These are phyloP conservation scores for Fusarium torreyae DNA, from an alignment of 2,329 filamentous ascomycete genomes.

Conservation along the genomic window DNA sequence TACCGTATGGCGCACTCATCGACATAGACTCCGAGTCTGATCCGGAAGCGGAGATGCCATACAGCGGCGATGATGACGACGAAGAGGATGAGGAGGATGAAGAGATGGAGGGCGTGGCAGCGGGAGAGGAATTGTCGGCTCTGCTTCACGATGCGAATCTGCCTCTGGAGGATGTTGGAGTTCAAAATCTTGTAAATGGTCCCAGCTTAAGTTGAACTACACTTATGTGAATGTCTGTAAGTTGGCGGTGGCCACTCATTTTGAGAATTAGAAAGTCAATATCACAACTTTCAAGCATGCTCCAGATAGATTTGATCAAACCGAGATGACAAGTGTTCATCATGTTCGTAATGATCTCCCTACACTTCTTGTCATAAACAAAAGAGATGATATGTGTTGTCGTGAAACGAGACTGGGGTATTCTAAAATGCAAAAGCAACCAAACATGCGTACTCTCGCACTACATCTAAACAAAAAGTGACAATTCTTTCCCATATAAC, in stretches of 20 bases:
- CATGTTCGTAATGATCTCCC: too few relatives aligned
- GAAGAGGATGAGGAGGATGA: constrained; percentile 32
- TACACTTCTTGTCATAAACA: neutral
- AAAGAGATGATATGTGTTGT: constrained; percentile 30
- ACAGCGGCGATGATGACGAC: constrained; percentile 41
- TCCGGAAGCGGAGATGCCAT: constrained; percentile 50
- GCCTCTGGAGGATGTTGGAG: constrained; percentile 32
- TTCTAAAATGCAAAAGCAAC: constrained; percentile 50
- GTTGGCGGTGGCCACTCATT: neutral
- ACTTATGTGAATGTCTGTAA: neutral
- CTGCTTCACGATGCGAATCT: constrained; percentile 41
- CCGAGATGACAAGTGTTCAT: too few relatives aligned
- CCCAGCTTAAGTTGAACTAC: constrained; percentile 3
- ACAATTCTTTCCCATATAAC: constrained; percentile 29
- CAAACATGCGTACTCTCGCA: constrained; percentile 34
- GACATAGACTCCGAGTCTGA: constrained; percentile 39
- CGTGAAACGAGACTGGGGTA: constrained; percentile 47
- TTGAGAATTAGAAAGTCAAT: too few relatives aligned
- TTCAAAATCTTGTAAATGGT: constrained; percentile 8
- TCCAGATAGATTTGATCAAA: too few relatives aligned
- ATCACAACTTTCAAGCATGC: too few relatives aligned
- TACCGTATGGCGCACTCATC: constrained; percentile 48
- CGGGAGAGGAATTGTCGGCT: constrained; percentile 41
- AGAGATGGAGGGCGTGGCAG: constrained; percentile 21
- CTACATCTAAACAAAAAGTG: constrained; percentile 30